Base-by-base conservation (phyloP, 208 protist genomes). In the Zelonia costaricensis region DNA sequence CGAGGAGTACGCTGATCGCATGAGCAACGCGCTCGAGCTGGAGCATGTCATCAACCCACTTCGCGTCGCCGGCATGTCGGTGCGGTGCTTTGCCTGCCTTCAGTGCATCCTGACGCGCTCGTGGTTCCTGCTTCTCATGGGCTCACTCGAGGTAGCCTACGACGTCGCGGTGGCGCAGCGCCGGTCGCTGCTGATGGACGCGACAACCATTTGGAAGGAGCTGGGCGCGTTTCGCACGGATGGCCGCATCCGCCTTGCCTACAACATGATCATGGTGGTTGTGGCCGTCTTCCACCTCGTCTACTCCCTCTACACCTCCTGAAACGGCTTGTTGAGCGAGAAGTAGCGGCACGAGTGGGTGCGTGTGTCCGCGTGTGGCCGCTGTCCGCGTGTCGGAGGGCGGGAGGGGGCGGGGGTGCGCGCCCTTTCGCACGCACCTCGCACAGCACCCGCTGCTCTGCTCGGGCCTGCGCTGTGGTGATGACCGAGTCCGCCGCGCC, bases 121-220 rank as follows among this genome's bases (percentile, higher is more conserved):
- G 3, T 84, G 63, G 73, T 28, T 64, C 16, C 40, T 88, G 25
- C 28, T 74, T 25, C 27, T 82, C n/a, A 18, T 65, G 13, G 55
- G 75, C 15, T 18, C 70, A 2, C 2, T 89, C 3, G 86, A 92
- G 70, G n/a, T 88, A 4, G 58, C 38, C 8, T 89, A 92, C 72
- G 69, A 88, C 53, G 60, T 82, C 15, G 74, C 72, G 25, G 71
- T 84, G 7, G 55, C 69, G 31, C 40, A 62, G n/a, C 69, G 58
- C 12, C 64, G 68, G 4, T 73, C 74, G 7, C 61, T 92, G 1
- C 53, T 89, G 22, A 63, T 92, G 10, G 86, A 92, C 48, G 76
- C 76, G 9, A 88, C 86, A 7, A 86, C 79, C 0, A 56, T 86
- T 28, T 92, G 82, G 82, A 88, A 83, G 36, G 73, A 85, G 23